Evolutionary conservation across 306 rosid species (phyloP), one percentile per base, ranked within the genome.

Genomic region (Medicago ruthenica): DNA sequence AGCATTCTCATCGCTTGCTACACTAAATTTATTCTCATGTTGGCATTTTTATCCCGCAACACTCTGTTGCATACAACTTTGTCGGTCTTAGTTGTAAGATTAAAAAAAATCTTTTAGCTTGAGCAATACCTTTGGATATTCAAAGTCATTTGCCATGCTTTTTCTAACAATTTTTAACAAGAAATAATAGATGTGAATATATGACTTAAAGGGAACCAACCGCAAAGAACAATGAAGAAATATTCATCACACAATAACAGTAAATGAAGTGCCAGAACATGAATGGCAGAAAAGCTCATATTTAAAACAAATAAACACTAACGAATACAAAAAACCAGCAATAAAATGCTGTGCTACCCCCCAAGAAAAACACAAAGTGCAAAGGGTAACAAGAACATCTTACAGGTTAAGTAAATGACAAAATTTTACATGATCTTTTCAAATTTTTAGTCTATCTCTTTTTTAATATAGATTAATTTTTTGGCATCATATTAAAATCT

Each of bases 121-220:
- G 57, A 50, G 21, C 20, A 50, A n/a, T 50, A n/a, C 21, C 57
- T 50, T 15, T n/a, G 36, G 36, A 50, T 50, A 50, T 50, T n/a
- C 57, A 20, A 20, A 20, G 36, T 57, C 24, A 21, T 21, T 21
- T 21, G 14, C 11, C 17, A 36, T n/a, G 66, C 84, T 59, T 54
- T 72, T 71, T 12, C 67, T 27, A 15, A 9, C 17, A 22, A 22
- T n/a, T 58, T 75, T 18, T 13, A 76, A 71, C 74, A 80, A 31
- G 39, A 41, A 67, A 61, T 22, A 14, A 36, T 16, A 42, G 41
- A 64, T 77, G 39, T 8, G 45, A 54, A 51, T 51, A 45, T 40
- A 40, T 57, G 36, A 57, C 55, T 15, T 15, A 10, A 81, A 39
- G 42, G n/a, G 21, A 59, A n/a, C 22, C 4, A 1, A 2, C 75